Conservation (phyloP, 306 rosid species). For the Lotus japonicus region DNA sequence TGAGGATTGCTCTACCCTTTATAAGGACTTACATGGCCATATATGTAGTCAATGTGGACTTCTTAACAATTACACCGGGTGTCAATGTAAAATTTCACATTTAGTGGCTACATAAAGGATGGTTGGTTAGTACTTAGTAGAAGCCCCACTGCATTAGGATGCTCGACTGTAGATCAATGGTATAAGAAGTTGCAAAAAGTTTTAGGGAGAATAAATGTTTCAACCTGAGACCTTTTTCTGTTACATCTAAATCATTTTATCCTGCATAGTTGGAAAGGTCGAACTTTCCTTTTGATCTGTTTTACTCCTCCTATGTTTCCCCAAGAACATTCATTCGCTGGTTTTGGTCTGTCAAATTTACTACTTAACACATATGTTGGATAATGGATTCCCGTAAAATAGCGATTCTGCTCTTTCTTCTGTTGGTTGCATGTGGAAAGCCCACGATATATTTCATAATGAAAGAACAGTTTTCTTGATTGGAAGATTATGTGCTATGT, state of each 20-base stretch:
- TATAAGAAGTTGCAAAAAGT: too few species aligned
- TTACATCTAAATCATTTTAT: not conserved
- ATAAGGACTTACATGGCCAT: too few species aligned
- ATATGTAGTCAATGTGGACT: too few species aligned
- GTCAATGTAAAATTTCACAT: not conserved
- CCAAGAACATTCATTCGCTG: not conserved
- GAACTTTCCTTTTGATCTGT: not conserved
- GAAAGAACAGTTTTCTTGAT: not conserved
- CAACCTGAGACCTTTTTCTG: not conserved
- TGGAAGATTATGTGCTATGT: not conserved
- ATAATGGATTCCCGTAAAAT: not conserved
- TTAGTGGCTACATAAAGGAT: too few species aligned
- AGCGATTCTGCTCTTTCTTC: not conserved
- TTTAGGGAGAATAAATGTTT: not conserved
- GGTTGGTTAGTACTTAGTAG: too few species aligned
- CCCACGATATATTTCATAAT: not conserved
- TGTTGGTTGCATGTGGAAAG: not conserved
- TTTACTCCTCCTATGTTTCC: not conserved
- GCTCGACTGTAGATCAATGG: too few species aligned
- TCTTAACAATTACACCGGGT: too few species aligned
- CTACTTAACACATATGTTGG: not conserved
- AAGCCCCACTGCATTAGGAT: too few species aligned
- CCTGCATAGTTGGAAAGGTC: not conserved
- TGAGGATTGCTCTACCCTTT: too few species aligned
- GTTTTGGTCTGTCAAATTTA: not conserved